These are phyloP conservation scores for Dimargaris xerosporica DNA, from an alignment of 192 early-diverging fungal genomes.

Conservation along the genomic window DNA sequence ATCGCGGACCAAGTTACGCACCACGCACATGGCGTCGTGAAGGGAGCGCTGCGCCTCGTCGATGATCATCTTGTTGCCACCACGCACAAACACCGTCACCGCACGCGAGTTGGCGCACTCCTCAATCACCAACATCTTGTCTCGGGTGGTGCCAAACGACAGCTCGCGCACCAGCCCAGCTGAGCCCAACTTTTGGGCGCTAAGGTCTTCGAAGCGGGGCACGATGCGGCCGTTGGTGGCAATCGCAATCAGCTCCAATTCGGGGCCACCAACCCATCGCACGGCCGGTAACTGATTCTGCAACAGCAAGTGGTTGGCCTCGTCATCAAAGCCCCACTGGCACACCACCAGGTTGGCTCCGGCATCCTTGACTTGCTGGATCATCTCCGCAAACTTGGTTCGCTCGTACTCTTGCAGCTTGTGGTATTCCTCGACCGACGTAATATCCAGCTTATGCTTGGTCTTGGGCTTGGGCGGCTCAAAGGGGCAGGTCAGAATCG, in stretches of 20 bases:
- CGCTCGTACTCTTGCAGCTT: constrained; percentile 92
- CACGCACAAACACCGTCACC: constrained; percentile 91
- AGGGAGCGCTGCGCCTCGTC: constrained; percentile 97
- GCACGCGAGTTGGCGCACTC: constrained; percentile 98
- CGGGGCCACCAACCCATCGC: constrained; percentile 98
- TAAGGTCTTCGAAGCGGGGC: constrained; percentile 96
- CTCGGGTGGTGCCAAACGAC: constrained; percentile 94
- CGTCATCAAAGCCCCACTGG: constrained; percentile 99
- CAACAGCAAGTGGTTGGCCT: constrained; percentile 96
- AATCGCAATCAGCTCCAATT: constrained; percentile 98
- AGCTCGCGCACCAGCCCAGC: constrained; percentile 93
- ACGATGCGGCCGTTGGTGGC: constrained; percentile 99
- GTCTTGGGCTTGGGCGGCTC: constrained; percentile 99
- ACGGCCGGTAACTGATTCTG: constrained; percentile 96
- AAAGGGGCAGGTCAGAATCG: constrained; percentile 98
- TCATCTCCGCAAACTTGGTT: constrained; percentile 95
- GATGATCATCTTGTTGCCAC: constrained; percentile 99
- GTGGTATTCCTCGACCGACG: constrained; percentile 94
- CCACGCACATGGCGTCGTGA: constrained; percentile 98
- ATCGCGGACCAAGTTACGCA: constrained; percentile 90
- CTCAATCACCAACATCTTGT: constrained; percentile 98
- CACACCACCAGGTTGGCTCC: constrained; percentile 97
- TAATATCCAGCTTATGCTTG: constrained; percentile 99
- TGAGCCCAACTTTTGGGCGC: constrained; percentile 70
- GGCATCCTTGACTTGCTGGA: constrained; percentile 89